Conservation (phyloP, 441 rosid species). For the Geranium incanum region DNA sequence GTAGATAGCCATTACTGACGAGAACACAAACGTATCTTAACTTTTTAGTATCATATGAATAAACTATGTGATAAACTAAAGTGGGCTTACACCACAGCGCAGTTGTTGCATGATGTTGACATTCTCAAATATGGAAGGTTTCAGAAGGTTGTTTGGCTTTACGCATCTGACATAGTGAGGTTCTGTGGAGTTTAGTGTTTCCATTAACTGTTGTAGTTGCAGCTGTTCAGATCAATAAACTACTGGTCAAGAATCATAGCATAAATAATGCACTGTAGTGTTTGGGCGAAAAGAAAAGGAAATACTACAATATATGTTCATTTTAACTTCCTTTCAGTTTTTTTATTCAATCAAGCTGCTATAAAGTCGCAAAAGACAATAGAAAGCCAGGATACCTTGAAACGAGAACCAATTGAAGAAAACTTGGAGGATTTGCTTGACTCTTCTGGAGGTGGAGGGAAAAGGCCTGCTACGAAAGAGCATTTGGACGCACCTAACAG, state of each 20-base stretch:
- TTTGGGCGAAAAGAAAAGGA: no score
- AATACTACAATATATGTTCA: neutral
- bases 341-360: neutral
- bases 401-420: conserved; percentile 94
- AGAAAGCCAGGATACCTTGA: conserved; percentile 52
- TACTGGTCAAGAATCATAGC: conserved; percentile 19
- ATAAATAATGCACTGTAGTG: neutral
- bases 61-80: conserved; percentile 15
- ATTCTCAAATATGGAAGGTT: conserved; percentile 94
- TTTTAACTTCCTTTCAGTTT: conserved; percentile 1
- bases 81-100: conserved; percentile 84
- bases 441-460: conserved; percentile 86
- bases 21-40: neutral
- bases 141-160: conserved; percentile 86
- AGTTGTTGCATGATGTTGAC: conserved; percentile 93
- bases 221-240: conserved; percentile 42
- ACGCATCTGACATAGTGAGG: conserved; percentile 98
- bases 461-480: conserved; percentile 84
- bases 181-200: conserved; percentile 84
- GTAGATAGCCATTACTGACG: neutral
- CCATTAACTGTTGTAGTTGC: conserved; percentile 87
- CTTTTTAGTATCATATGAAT: neutral
- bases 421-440: conserved; percentile 88
- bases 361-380: neutral
- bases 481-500: conserved; percentile 70